Percentiles rank a stretch among this genome's conserved stretches.
These are phyloP conservation scores for Athelia psychrophila DNA, from an alignment of 1,284 basidiomycete genomes.

Conservation along the genomic window DNA sequence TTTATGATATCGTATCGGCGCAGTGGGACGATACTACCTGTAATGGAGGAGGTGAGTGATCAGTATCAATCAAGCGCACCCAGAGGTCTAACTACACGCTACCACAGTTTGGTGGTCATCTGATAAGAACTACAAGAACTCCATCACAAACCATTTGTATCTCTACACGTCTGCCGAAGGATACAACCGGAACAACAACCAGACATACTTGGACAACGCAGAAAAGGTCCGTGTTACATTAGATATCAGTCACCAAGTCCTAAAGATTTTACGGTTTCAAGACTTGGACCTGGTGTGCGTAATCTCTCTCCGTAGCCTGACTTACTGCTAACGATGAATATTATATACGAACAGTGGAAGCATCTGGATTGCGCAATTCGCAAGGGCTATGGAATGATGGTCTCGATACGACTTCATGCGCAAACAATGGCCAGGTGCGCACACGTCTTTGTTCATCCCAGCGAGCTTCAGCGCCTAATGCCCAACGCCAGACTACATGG, in stretches of 20 bases:
- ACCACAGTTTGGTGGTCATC: constrained; percentile 9
- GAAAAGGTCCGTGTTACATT: constrained; percentile 3
- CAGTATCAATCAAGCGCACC: too few relatives aligned
- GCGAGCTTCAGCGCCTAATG: too few relatives aligned
- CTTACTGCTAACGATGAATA: background rate
- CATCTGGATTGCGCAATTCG: constrained; percentile 25
- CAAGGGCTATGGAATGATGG: constrained; percentile 25
- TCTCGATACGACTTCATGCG: constrained; percentile 12
- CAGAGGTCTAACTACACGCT: background rate
- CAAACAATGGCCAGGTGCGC: constrained; percentile 16
- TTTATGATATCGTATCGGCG: constrained; percentile 7
- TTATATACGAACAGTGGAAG: constrained; percentile 15
- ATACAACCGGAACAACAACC: constrained; percentile 5
- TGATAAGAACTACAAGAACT: constrained; percentile 8
- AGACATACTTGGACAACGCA: constrained; percentile 8
- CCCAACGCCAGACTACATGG: constrained; percentile 19
- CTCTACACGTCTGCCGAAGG: constrained; percentile 9
- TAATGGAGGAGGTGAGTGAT: constrained; percentile 20
- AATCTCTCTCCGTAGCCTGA: background rate
- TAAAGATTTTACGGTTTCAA: too few relatives aligned
- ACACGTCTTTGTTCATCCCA: background rate
- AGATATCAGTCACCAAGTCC: too few relatives aligned
- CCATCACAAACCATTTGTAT: constrained; percentile 9
- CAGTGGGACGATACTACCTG: constrained; percentile 8
- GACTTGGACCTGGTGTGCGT: constrained; percentile 25